Conservation (phyloP, 148 eudicot genomes). For the Vaccinium corymbosum region DNA sequence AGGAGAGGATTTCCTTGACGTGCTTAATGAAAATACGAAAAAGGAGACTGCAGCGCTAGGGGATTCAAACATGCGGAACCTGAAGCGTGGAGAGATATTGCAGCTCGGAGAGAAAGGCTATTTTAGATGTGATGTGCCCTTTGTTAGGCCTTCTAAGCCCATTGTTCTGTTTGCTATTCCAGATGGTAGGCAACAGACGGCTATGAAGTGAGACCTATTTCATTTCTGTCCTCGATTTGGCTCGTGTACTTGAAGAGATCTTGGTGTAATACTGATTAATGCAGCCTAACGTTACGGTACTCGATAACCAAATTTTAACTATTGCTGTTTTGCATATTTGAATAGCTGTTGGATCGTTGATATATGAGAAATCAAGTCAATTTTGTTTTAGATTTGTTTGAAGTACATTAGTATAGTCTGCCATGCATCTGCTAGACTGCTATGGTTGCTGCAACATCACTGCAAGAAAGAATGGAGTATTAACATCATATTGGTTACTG, state of each 20-base stretch:
- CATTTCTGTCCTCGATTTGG: not conserved
- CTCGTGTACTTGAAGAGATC: not conserved
- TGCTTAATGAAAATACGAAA: constrained; percentile 69
- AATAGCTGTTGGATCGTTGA: not conserved
- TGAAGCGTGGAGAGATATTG: constrained; percentile 71
- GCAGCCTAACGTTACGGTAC: not conserved
- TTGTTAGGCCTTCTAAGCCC: constrained; percentile 67
- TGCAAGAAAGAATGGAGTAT: not conserved
- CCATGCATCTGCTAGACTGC: not conserved
- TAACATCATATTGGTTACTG: not conserved
- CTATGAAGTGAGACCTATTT: constrained; percentile 31
- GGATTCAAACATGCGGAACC: constrained; percentile 87
- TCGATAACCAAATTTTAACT: not conserved
- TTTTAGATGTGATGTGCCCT: constrained; percentile 84
- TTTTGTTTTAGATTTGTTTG: not conserved
- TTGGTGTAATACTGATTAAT: not conserved
- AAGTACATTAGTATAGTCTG: not conserved
- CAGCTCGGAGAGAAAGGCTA: constrained; percentile 95
- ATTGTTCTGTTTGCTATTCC: constrained; percentile 82
- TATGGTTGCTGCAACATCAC: not conserved
- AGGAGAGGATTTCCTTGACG: constrained; percentile 83
- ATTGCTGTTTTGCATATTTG: not conserved
- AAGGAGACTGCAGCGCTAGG: constrained; percentile 78
- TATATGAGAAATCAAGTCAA: not conserved
- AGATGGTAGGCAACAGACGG: constrained; percentile 78